Base-by-base conservation (phyloP, 495 filamentous ascomycete species). In the Bacidia gigantensis region DNA sequence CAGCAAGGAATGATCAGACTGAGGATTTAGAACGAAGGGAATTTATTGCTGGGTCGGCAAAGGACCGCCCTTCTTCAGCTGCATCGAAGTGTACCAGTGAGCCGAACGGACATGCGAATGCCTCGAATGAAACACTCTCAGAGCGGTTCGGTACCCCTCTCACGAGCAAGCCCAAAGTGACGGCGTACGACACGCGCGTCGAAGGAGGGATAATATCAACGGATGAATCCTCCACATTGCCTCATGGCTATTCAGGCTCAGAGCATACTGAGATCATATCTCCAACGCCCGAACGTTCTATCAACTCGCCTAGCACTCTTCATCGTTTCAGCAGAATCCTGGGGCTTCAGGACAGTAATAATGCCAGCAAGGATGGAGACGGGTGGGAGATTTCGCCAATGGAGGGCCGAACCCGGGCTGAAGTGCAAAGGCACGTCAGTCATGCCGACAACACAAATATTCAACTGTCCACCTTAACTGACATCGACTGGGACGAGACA, bases 241-340 rank as follows among this genome's bases (percentile, higher is more conserved):
- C 51, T 25, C 50, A 61, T 12, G 48, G 39, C 39, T 56, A 38
- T 5, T 49, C 51, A 0, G 23, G 44, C 26, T 39, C 55, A 7
- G 54, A 62, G 3, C 43, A 24, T 22, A 44, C 49, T 11, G 47
- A 54, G 21, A 62, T 64, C 18, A 35, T 56, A 32, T 55, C 59
- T 21, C 61, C 61, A 24, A 58, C 54, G 2, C 61, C 61, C 11
- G 60, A 62, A 45, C 43, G 61, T 43, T 57, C 60, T 11, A 50
- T 62, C 14, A 52, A 43, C 26, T 60, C 61, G 24, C 57, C 49
- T 11, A 53, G 24, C 22, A 55, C n/a, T 44, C 51, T 49, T 11
- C 45, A 54, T 40, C 52, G 59, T 18, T 64, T 62, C 46, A 62
- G 61, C 49, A 54, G 52, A n/a, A 62, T 64, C 21, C 41, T 64